phyloP scores from a whole-genome alignment of 2,329 filamentous ascomycete genomes.

The Shiraia sp. region DNA sequence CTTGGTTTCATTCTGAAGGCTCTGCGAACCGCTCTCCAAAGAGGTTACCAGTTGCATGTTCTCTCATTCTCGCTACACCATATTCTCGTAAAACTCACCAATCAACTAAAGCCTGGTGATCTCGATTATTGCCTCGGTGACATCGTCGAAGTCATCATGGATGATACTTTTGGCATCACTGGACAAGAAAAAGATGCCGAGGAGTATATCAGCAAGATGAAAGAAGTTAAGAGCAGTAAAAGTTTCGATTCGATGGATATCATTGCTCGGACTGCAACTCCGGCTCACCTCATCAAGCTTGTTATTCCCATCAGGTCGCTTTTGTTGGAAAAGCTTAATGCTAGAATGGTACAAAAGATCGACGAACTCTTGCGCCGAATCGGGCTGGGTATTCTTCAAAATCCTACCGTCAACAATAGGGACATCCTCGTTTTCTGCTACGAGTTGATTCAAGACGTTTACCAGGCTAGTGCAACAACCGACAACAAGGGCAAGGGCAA shows the following conservation, averaged over 20 bases:
- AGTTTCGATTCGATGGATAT: slow-evolving; percentile 98
- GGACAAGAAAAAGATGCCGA: slow-evolving; percentile 97
- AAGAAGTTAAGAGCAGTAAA: slow-evolving; percentile 97
- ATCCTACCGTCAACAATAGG: slow-evolving; percentile 74
- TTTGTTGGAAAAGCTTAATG: slow-evolving; percentile 79
- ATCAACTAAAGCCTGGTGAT: slow-evolving; percentile 76
- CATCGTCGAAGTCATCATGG: slow-evolving; percentile 86
- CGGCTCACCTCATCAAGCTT: slow-evolving; percentile 73
- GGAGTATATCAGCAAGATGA: slow-evolving; percentile 93
- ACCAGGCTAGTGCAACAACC: slow-evolving; percentile 62
- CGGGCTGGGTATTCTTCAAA: slow-evolving; percentile 79
- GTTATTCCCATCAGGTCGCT: slow-evolving; percentile 78
- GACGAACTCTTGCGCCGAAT: slow-evolving; percentile 86
- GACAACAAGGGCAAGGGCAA: slow-evolving; percentile 28
- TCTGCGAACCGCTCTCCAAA: slow-evolving; percentile 76
- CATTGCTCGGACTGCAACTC: slow-evolving; percentile 78
- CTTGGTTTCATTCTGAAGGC: slow-evolving; percentile 95
- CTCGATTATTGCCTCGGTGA: slow-evolving; percentile 83
- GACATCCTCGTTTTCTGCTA: slow-evolving; percentile 95
- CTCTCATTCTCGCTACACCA: slow-evolving; percentile 94
- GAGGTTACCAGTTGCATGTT: slow-evolving; percentile 92
- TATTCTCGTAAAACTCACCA: slow-evolving; percentile 75
- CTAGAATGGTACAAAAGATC: slow-evolving; percentile 83
- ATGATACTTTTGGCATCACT: slow-evolving; percentile 90
- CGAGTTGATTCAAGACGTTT: slow-evolving; percentile 86